Evolutionary conservation across 805 yeast genomes (phyloP), one percentile per base, ranked within the genome.

Genomic region (Yamadazyma philogaea): DNA sequence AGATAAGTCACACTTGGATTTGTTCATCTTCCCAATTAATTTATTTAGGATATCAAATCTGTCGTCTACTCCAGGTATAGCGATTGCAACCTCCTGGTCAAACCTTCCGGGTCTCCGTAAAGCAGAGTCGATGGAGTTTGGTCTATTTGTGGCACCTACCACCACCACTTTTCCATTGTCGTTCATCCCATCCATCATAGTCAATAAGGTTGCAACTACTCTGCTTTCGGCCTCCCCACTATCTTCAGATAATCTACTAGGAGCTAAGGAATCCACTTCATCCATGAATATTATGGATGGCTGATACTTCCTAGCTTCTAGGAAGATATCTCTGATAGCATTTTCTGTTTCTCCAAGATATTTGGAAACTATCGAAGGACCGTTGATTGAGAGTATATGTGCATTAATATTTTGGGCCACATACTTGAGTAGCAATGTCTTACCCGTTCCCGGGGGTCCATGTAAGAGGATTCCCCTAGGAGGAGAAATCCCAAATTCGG

Each of bases 401-500:
- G 95, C 95, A 47, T 83, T 75, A 1, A 77, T 69, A 45, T 84
- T 91, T 48, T 79, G 73, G 0, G 96, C 95, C 7, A 91, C 81
- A 20, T 96, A 84, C 42, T 86, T 75, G 28, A 93, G 69, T 6
- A 93, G 72, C 87, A 90, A 79, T 1, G 97, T 86, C 60, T 91
- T 91, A 39, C 99, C 99, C 0, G 97, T 91, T 3, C 99, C 99
- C 2, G 98, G 93, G 2, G 97, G 96, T 0, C 99, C 99, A 64
- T 91, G 96, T 10, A 91, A 64, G 12, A 91, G 66, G n/a, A 91
- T 80, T 27, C 99, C 99, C 44, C 96, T 72, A 11, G 96, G 96
- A 7, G 99, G 97, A 7, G 83, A 74, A 15, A 89, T 83, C n/a
- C 91, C 89, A 66, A 91, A 93, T 42, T 85, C 80, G 6, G 82